These are phyloP conservation scores for Tuber melanosporum DNA, from an alignment of 495 filamentous ascomycete genomes.

Conservation along the genomic window DNA sequence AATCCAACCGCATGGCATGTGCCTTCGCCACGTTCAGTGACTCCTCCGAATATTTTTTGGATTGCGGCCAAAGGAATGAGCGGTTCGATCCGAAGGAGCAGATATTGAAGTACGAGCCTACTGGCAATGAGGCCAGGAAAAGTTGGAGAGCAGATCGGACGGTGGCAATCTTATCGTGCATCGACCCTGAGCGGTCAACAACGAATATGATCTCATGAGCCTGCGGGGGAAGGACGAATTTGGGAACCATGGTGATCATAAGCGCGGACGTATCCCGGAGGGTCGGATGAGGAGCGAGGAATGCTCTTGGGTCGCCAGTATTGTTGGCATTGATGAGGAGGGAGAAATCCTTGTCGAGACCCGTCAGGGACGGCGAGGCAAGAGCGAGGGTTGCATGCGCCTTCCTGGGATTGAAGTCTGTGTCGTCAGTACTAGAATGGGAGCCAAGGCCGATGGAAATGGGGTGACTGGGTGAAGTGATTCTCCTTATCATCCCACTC, in stretches of 20 bases:
- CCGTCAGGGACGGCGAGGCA: slow-evolving; percentile 47
- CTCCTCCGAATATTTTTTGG: slow-evolving; percentile 50
- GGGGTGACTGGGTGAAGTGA: slow-evolving; percentile 61
- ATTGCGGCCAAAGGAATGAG: slow-evolving; percentile 56
- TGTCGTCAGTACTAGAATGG: slow-evolving; percentile 42
- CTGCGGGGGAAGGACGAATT: slow-evolving; percentile 52
- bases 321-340: slow-evolving; percentile 47
- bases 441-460: slow-evolving; percentile 58
- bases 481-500: slow-evolving; percentile 51
- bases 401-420: slow-evolving; percentile 49
- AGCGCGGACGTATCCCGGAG: slow-evolving; percentile 17
- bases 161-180: slow-evolving; percentile 54
- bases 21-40: slow-evolving; percentile 50
- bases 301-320: slow-evolving; percentile 17
- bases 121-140: slow-evolving; percentile 63
- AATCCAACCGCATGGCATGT: slow-evolving; percentile 48
- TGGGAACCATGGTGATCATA: slow-evolving; percentile 60
- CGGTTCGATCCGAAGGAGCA: slow-evolving; percentile 58
- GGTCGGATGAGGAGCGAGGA: slow-evolving; percentile 26
- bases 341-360: slow-evolving; percentile 47
- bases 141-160: slow-evolving; percentile 55
- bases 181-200: slow-evolving; percentile 62
- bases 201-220: slow-evolving; percentile 63
- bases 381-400: slow-evolving; percentile 58
- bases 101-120: slow-evolving; percentile 67